Conservation (phyloP, 805 yeast genomes). For the Pichia gijzeniarum region DNA sequence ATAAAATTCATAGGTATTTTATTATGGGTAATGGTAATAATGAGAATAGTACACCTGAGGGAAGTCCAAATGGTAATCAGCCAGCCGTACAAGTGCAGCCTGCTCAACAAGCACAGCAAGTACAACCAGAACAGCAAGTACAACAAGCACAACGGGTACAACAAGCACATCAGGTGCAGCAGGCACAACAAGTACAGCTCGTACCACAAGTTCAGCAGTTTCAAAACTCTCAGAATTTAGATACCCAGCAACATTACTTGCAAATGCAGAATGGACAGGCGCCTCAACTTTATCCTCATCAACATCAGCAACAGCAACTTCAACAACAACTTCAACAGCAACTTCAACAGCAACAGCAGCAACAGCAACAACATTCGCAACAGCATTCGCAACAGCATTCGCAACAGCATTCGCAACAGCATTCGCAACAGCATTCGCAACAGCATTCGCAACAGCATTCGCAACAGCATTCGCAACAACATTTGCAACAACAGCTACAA, state of each 20-base stretch:
- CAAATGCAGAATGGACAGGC: no score
- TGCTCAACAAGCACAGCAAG: no score
- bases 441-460: slow-evolving; percentile 1
- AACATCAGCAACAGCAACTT: not conserved
- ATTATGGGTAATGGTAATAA: not conserved
- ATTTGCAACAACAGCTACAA: not conserved
- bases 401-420: not conserved
- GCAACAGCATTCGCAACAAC: not conserved
- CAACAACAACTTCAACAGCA: not conserved
- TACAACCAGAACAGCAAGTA: no score
- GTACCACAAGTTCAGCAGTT: no score
- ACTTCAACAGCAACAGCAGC: not conserved
- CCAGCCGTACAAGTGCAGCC: not conserved
- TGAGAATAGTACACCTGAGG: slow-evolving; percentile 15
- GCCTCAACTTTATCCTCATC: not conserved
- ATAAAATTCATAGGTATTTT: slow-evolving; percentile 42
- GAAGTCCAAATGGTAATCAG: not conserved
- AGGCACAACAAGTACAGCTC: no score
- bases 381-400: not conserved
- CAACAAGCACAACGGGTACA: no score
- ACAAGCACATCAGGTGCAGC: no score
- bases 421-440: not conserved
- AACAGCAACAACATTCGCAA: not conserved
- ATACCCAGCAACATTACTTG: no score
- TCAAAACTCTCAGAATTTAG: no score